Evolutionary conservation across 2,329 filamentous ascomycete species (phyloP).

Genomic region (Botryotinia globosa): DNA sequence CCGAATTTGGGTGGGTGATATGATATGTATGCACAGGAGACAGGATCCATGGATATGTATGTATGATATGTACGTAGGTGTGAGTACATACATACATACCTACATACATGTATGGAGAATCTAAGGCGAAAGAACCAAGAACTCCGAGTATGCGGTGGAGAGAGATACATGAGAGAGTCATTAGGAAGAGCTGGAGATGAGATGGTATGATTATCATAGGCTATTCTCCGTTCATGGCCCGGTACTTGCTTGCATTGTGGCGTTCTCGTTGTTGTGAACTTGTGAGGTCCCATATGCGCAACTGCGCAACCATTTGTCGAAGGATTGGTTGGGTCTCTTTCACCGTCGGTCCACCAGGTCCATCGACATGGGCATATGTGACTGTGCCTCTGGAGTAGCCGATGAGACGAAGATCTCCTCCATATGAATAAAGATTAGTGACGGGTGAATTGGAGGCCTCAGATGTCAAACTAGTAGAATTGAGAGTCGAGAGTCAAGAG

Average conservation of each 20-base stretch:
- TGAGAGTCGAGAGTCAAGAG: background rate
- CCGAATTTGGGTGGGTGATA: background rate
- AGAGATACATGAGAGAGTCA: constrained; percentile 1
- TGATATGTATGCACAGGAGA: background rate
- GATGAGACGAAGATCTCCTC: constrained; percentile 24
- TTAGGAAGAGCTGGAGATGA: background rate
- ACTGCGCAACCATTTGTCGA: background rate
- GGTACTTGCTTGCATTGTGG: constrained; percentile 17
- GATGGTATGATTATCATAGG: constrained; percentile 3
- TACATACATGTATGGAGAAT: constrained; percentile 1
- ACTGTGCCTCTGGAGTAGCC: constrained; percentile 31
- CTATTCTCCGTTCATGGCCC: constrained; percentile 11
- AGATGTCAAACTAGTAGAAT: background rate
- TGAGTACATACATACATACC: background rate
- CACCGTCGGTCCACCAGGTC: too few relatives aligned
- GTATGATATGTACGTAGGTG: background rate
- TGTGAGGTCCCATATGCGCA: constrained; percentile 10
- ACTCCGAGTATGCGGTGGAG: constrained; percentile 16
- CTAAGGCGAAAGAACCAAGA: background rate
- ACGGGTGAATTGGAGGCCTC: constrained; percentile 8
- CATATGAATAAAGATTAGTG: constrained; percentile 9
- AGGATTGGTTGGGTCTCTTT: constrained; percentile 9
- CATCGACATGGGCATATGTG: constrained; percentile 4
- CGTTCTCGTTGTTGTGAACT: constrained; percentile 9
- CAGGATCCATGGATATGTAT: too few relatives aligned